phyloP scores from a whole-genome alignment of 2,329 filamentous ascomycete genomes.

The Ceratocystiopsis brevicomis region DNA sequence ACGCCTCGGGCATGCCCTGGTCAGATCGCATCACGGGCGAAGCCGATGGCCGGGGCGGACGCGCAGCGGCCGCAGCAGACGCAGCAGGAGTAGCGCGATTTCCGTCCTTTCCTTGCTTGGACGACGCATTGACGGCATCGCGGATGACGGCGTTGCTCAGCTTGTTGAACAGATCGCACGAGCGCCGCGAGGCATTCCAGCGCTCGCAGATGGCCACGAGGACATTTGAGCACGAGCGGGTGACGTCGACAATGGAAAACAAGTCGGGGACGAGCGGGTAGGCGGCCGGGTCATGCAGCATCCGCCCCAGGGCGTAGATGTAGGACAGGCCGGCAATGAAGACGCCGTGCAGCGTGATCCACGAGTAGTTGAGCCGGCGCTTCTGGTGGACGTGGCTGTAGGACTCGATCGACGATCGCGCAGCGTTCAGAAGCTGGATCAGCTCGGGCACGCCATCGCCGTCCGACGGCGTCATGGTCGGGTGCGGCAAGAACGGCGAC shows the following conservation, averaged over 20 bases:
- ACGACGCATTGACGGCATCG: neutral
- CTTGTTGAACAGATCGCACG: neutral
- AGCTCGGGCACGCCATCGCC: constrained; percentile 2
- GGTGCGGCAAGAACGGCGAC: constrained; percentile 4
- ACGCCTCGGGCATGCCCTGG: too few species aligned
- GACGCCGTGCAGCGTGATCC: constrained; percentile 1
- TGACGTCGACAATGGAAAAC: neutral
- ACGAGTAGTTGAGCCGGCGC: neutral
- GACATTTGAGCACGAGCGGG: neutral
- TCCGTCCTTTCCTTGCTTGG: neutral
- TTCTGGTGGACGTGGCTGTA: constrained; percentile 4
- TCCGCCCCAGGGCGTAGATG: neutral
- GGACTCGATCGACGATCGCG: constrained; percentile 1
- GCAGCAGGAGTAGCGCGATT: neutral
- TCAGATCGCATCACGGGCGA: too few species aligned
- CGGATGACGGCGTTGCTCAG: constrained; percentile 1
- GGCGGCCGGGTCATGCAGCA: neutral
- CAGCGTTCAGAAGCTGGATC: neutral
- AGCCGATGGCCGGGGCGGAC: too few species aligned
- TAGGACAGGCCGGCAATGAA: constrained; percentile 1
- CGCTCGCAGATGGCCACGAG: constrained; percentile 1
- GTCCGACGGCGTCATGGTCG: neutral
- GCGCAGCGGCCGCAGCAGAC: too few species aligned
- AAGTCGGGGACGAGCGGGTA: neutral
- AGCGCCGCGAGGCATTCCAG: neutral